A percentile compares a stretch with the other conserved stretches of the same genome.
Evolutionary conservation across 345 rosid species (phyloP).

Genomic region (Citrus maxima): DNA sequence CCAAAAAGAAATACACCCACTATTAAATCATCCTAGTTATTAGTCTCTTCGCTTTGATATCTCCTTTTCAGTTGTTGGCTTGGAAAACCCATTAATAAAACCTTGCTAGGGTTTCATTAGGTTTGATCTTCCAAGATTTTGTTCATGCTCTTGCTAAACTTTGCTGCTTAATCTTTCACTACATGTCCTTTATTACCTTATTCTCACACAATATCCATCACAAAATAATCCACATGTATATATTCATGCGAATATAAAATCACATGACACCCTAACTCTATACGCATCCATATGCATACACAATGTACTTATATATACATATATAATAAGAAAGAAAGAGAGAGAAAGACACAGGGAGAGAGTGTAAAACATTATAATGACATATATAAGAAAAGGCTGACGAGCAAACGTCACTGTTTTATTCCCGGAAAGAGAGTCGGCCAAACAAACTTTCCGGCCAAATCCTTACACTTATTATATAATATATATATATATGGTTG

Average conservation of each 20-base stretch:
- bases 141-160: neutral
- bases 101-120: neutral
- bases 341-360: neutral
- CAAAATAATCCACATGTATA: neutral
- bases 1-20: too few relatives aligned
- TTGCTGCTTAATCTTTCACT: neutral
- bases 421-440: slow-evolving; percentile 52
- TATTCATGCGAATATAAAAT: neutral
- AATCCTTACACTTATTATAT: slow-evolving; percentile 28
- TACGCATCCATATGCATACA: neutral
- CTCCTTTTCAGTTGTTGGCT: neutral
- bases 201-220: too few relatives aligned
- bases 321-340: neutral
- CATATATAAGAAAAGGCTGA: neutral
- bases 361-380: slow-evolving; percentile 3
- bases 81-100: neutral
- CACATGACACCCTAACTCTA: too few relatives aligned
- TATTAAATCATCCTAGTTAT: neutral
- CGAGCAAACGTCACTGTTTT: slow-evolving; percentile 37
- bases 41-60: neutral
- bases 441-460: slow-evolving; percentile 76
- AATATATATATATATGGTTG: slow-evolving; percentile 34
- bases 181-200: neutral
- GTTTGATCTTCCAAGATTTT: neutral
- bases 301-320: neutral